A percentile compares a stretch with the other conserved stretches of the same genome.
These are phyloP conservation scores for Anisogramma anomala DNA, from an alignment of 2,329 filamentous ascomycete genomes.

Conservation along the genomic window DNA sequence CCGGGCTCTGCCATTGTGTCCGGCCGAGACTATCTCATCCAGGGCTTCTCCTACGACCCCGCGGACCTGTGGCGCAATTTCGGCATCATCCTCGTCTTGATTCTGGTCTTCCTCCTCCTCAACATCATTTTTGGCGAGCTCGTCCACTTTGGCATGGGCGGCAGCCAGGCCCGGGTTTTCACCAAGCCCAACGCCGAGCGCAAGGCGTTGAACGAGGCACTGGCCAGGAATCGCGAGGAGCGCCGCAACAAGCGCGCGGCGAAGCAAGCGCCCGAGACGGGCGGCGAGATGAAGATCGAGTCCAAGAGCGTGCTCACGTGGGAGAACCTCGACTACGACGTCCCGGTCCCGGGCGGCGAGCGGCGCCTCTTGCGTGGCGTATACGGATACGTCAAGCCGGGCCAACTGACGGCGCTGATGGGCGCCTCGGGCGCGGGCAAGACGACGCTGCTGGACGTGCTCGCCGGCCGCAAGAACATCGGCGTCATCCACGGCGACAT, in stretches of 20 bases:
- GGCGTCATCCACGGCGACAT: conserved; percentile 47
- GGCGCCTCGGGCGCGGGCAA: conserved; percentile 79
- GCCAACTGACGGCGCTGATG: conserved; percentile 69
- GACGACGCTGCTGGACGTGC: conserved; percentile 70
- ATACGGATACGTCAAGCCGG: conserved; percentile 63
- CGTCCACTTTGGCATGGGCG: conserved; percentile 66
- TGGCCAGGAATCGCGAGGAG: conserved; percentile 47
- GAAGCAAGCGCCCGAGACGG: conserved; percentile 31
- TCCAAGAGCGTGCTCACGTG: conserved; percentile 68
- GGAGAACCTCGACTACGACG: conserved; percentile 72
- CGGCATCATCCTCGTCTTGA: conserved; percentile 66
- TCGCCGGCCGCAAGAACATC: conserved; percentile 51
- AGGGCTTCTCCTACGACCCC: conserved; percentile 55
- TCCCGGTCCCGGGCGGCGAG: conserved; percentile 46
- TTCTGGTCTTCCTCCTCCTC: conserved; percentile 60
- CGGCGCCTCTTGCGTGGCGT: conserved; percentile 44
- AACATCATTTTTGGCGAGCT: conserved; percentile 73
- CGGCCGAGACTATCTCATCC: conserved; percentile 57
- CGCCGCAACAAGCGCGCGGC: conserved; percentile 38
- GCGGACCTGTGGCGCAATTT: conserved; percentile 71
- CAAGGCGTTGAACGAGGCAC: conserved; percentile 51
- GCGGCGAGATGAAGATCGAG: conserved; percentile 40
- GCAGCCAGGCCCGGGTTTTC: conserved; percentile 71
- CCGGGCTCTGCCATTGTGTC: conserved; percentile 52
- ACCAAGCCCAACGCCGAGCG: conserved; percentile 57